These are phyloP conservation scores for Tilletiaria anomala DNA, from an alignment of 1,284 basidiomycete species.

Conservation along the genomic window DNA sequence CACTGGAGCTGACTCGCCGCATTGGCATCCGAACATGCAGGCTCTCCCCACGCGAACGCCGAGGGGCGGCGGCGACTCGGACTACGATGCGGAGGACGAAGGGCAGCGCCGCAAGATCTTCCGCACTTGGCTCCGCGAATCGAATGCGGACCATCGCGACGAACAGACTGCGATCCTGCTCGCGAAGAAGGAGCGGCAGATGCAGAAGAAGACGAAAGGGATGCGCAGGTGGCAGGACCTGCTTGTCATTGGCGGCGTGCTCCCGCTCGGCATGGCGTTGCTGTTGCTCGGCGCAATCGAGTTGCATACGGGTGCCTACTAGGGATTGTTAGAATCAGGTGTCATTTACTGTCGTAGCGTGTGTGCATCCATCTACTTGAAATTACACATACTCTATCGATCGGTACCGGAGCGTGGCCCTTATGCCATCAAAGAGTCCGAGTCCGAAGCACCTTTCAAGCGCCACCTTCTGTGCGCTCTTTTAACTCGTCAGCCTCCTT, in stretches of 20 bases:
- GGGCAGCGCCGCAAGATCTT: conserved; percentile 7
- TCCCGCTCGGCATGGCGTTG: conserved; percentile 8
- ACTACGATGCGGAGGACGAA: conserved; percentile 14
- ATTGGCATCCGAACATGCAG: neutral
- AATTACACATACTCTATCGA: too few relatives aligned
- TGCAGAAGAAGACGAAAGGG: conserved; percentile 22
- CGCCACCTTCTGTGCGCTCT: too few relatives aligned
- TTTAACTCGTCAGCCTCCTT: too few relatives aligned
- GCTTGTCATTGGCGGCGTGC: conserved; percentile 6
- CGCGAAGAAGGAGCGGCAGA: conserved; percentile 29
- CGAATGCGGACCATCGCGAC: conserved; percentile 5
- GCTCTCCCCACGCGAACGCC: neutral
- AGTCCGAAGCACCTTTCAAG: too few relatives aligned
- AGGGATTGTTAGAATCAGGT: too few relatives aligned
- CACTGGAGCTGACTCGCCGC: too few relatives aligned
- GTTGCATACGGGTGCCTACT: too few relatives aligned
- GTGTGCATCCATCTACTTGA: too few relatives aligned
- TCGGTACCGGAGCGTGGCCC: too few relatives aligned
- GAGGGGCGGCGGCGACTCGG: neutral
- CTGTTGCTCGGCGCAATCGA: conserved; percentile 8
- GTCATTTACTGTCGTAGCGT: too few relatives aligned
- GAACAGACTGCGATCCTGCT: conserved; percentile 29
- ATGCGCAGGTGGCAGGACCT: conserved; percentile 16
- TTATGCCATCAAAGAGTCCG: too few relatives aligned
- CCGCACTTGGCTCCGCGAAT: neutral